Evolutionary conservation across 352 stramenopile species (phyloP).

Genomic region (Halophytophthora polymorphica): DNA sequence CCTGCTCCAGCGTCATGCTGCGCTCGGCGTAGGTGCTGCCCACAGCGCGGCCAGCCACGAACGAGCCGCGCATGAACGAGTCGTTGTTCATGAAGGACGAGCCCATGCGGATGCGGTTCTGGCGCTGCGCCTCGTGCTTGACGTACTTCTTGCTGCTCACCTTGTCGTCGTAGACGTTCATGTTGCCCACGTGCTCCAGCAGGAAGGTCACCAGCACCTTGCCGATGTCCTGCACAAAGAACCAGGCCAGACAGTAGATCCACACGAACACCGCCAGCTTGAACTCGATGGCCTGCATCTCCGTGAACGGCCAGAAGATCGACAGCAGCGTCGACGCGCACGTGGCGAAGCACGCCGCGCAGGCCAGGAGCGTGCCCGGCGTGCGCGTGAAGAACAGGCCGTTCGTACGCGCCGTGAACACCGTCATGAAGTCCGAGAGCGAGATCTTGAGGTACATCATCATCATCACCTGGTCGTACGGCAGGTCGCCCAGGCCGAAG

Average conservation of each 20-base stretch:
- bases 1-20: slow-evolving; percentile 64
- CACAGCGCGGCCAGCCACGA: slow-evolving; percentile 70
- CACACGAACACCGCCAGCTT: slow-evolving; percentile 82
- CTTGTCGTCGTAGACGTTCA: slow-evolving; percentile 57
- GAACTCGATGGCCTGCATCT: slow-evolving; percentile 74
- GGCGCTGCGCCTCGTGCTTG: slow-evolving; percentile 59
- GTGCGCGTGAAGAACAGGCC: slow-evolving; percentile 77
- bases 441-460: slow-evolving; percentile 95
- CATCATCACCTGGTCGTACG: slow-evolving; percentile 89
- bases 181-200: slow-evolving; percentile 51
- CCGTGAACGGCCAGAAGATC: slow-evolving; percentile 80
- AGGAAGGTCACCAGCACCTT: slow-evolving; percentile 70
- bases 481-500: slow-evolving; percentile 61
- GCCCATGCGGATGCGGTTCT: slow-evolving; percentile 79
- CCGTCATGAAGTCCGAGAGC: slow-evolving; percentile 91
- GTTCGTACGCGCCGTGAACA: slow-evolving; percentile 87
- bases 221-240: slow-evolving; percentile 82
- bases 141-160: slow-evolving; percentile 61
- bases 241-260: slow-evolving; percentile 87
- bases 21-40: slow-evolving; percentile 52
- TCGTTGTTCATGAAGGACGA: slow-evolving; percentile 59
- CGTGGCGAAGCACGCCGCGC: slow-evolving; percentile 74
- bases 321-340: slow-evolving; percentile 78
- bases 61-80: slow-evolving; percentile 73
- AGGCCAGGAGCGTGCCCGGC: slow-evolving; percentile 69